phyloP scores from a whole-genome alignment of 331 rosid genomes.

The Pyracantha coccinea region DNA sequence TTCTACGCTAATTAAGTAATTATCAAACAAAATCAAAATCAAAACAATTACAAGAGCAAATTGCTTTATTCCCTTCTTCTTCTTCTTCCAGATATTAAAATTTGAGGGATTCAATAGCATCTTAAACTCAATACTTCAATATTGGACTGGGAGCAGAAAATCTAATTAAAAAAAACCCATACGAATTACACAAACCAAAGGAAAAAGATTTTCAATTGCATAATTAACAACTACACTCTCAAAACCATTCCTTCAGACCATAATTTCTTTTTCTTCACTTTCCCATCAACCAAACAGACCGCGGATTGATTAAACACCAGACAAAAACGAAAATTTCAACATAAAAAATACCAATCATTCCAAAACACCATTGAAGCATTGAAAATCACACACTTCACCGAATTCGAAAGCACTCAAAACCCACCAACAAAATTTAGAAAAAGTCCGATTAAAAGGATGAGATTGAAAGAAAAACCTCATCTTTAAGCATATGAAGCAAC shows the following conservation, averaged over 20 bases:
- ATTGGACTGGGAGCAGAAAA: no score
- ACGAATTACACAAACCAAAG: no score
- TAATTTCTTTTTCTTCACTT: background rate
- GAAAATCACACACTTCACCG: background rate
- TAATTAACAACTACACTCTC: background rate
- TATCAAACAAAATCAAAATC: background rate
- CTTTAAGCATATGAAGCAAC: conserved; percentile 88
- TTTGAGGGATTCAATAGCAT: background rate
- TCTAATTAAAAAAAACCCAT: no score
- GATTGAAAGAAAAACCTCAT: conserved; percentile 44
- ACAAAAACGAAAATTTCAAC: background rate
- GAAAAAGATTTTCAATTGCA: background rate
- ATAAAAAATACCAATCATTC: background rate
- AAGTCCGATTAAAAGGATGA: background rate
- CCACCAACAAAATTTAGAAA: background rate
- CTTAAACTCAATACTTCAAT: background rate
- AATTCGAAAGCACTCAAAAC: background rate
- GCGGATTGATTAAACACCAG: background rate
- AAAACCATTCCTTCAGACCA: background rate
- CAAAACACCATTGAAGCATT: background rate
- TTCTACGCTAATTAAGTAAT: background rate
- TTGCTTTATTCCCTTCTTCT: background rate
- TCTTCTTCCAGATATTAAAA: background rate
- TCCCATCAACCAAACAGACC: conserved; percentile 10
- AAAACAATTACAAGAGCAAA: background rate